phyloP scores from a whole-genome alignment of 2,329 filamentous ascomycete genomes.

The Parafenestella ontariensis region DNA sequence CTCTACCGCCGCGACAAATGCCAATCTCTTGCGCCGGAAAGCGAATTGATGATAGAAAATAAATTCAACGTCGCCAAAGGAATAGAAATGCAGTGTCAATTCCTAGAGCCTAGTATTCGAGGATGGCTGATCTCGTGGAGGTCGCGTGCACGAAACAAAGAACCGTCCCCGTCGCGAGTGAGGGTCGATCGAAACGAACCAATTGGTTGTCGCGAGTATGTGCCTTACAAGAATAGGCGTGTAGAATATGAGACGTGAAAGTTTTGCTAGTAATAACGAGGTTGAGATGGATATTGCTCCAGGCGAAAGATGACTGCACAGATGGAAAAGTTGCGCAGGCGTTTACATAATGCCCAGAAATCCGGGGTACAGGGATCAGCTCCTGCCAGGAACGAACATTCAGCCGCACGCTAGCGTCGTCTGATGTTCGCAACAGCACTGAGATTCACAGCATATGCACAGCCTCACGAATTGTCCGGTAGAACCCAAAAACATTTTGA shows the following conservation, averaged over 20 bases:
- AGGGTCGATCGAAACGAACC: background rate
- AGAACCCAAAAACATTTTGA: too few species aligned
- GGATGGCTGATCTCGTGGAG: background rate
- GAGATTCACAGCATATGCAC: too few species aligned
- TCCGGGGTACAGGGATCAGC: slow-evolving; percentile 17
- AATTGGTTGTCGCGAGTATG: background rate
- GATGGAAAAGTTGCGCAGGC: slow-evolving; percentile 19
- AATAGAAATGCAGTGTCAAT: background rate
- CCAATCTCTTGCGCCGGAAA: background rate
- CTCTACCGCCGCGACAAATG: background rate
- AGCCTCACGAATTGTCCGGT: too few species aligned
- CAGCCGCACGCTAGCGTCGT: slow-evolving; percentile 15
- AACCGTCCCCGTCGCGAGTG: background rate
- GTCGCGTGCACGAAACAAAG: background rate
- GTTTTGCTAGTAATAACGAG: background rate
- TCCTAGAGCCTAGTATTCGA: background rate
- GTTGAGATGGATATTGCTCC: background rate
- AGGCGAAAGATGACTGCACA: slow-evolving; percentile 20
- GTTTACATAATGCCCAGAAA: slow-evolving; percentile 26
- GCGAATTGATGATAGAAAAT: background rate
- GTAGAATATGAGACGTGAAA: background rate
- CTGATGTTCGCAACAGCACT: background rate
- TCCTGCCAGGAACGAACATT: slow-evolving; percentile 19
- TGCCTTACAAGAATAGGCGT: background rate
- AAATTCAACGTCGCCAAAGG: background rate